These are phyloP conservation scores for Brassica balearica DNA, from an alignment of 441 rosid species.

Conservation along the genomic window DNA sequence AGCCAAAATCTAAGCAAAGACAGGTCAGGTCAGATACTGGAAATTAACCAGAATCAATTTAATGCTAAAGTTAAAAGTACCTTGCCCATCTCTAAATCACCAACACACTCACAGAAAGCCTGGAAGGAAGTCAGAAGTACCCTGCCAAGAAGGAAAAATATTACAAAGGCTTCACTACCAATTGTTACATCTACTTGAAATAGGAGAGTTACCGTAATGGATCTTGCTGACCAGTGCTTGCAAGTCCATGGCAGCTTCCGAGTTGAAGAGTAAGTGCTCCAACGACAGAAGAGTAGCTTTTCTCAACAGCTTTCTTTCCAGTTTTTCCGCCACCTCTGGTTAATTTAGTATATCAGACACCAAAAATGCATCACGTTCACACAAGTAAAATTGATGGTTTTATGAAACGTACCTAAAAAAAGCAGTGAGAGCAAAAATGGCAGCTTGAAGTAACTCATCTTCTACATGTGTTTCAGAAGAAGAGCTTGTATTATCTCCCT, in stretches of 20 bases:
- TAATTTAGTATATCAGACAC: constrained; percentile 46
- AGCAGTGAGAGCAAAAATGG: constrained; percentile 91
- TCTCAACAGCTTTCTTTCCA: constrained; percentile 95
- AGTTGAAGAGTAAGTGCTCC: constrained; percentile 90
- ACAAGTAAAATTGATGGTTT: constrained; percentile 33
- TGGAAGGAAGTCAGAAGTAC: constrained; percentile 92
- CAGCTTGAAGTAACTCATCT: constrained; percentile 83
- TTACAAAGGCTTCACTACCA: constrained; percentile 30
- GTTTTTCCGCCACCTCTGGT: constrained; percentile 97
- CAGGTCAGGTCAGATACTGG: constrained; percentile 28
- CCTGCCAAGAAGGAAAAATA: constrained; percentile 58
- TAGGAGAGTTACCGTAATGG: constrained; percentile 72
- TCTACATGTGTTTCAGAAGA: constrained; percentile 61
- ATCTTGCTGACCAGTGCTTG: constrained; percentile 75
- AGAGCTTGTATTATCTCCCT: constrained; percentile 61
- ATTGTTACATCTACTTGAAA: constrained; percentile 21
- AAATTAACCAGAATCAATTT: constrained; percentile 25
- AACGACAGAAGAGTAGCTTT: constrained; percentile 89
- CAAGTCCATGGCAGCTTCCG: constrained; percentile 95
- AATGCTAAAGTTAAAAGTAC: constrained; percentile 49
- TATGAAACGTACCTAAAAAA: constrained; percentile 76
- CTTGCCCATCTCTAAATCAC: constrained; percentile 99
- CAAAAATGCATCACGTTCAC: constrained; percentile 31
- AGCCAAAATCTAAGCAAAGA: constrained; percentile 76
- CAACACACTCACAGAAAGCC: constrained; percentile 99